Evolutionary conservation across 2,329 filamentous ascomycete genomes (phyloP), one percentile per base, ranked within the genome.

Genomic region (Zymoseptoria crescenta): DNA sequence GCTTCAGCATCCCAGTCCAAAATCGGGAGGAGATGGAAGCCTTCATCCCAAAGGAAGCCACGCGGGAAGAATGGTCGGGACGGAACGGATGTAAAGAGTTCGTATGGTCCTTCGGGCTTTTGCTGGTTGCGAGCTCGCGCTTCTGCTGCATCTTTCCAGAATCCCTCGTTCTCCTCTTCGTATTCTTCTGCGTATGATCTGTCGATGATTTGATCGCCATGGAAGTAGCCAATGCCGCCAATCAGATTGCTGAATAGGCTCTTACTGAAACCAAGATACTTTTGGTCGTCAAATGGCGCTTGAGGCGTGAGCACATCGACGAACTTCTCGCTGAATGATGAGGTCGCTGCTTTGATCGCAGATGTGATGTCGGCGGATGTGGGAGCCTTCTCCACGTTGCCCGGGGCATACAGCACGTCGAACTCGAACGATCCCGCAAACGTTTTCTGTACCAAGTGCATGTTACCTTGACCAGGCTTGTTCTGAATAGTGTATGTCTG

Each of bases 1-100:
- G 97, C 81, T 70, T 96, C 92, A 56, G 91, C 84, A 72, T 99
- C 94, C 89, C 92, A 99, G 65, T 99, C 93, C 20, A 91, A 83
- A 56, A 99, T 87, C 1, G 92, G 92, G 53, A 96, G 79, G 41
- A 99, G 79, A 70, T 99, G 94, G 75, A 97, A 99, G 0, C 94
- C 94, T 74, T 99, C 94, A 68, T 99, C 94, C 94, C 94, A 99
- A 3, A 97, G 80, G 73, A 99, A 99, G 0, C 94, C 94, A 62
- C 94, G 83, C 1, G 94, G 94, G 76, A 99, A 99, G 79, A 99
- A 99, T 0, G 94, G 89, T 4, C 94, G 82, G 8, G 93, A 97
- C 0, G 94, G 94, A 58, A 97, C 87, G 68, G 87, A 90, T 6
- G 92, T 95, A 72, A 92, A 97, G 2, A 99, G 83, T 73, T 96